phyloP scores from a whole-genome alignment of 768 basidiomycete genomes.

The Suillus brevipes region DNA sequence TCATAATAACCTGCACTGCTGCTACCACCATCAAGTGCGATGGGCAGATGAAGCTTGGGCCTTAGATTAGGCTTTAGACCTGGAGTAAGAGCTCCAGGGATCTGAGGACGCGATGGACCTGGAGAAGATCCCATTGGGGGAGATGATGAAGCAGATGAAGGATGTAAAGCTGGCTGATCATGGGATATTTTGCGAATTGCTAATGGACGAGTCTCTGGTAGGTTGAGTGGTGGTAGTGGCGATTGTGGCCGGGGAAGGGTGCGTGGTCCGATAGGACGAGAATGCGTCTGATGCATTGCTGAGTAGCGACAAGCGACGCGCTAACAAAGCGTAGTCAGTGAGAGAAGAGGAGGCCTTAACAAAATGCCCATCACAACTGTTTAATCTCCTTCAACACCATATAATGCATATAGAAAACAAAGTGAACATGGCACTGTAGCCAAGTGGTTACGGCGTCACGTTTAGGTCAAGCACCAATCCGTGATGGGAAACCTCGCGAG shows the following conservation, averaged over 20 bases:
- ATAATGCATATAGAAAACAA: rapidly evolving
- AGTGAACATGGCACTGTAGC: constrained; percentile 47
- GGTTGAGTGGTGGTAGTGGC: constrained; percentile 31
- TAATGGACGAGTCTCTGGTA: constrained; percentile 40
- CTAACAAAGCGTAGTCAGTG: constrained; percentile 12
- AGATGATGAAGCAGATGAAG: constrained; percentile 31
- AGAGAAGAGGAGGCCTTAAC: background rate
- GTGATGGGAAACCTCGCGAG: constrained; percentile 62
- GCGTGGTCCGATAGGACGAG: constrained; percentile 56
- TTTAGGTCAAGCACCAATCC: constrained; percentile 47
- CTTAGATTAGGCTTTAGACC: constrained; percentile 28
- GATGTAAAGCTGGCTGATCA: constrained; percentile 28
- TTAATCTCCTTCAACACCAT: background rate
- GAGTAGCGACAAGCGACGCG: constrained; percentile 17
- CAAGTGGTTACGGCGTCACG: constrained; percentile 63
- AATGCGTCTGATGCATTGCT: constrained; percentile 28
- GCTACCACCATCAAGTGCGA: constrained; percentile 21
- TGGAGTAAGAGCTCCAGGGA: constrained; percentile 34
- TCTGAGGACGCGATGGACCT: constrained; percentile 30
- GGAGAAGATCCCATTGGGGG: constrained; percentile 31
- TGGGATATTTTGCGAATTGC: constrained; percentile 39
- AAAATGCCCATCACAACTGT: background rate
- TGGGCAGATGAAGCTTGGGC: constrained; percentile 39
- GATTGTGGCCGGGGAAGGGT: constrained; percentile 43
- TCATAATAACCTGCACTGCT: constrained; percentile 33